Conservation (phyloP, 2,329 filamentous ascomycete genomes). For the Alternaria sp. region DNA sequence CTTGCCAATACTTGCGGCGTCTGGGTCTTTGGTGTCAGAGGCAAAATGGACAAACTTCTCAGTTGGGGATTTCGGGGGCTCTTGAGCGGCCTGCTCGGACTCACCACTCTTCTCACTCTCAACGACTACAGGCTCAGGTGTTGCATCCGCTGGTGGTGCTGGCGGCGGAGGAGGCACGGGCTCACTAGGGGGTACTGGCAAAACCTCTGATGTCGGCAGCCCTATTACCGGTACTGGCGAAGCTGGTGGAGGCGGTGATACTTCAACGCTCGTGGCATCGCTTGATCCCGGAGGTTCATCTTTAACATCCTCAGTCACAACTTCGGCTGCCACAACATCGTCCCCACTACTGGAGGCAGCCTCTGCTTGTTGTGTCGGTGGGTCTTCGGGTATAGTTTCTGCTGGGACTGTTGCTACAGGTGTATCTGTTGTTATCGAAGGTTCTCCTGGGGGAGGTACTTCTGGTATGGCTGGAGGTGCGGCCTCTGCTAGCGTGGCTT, state of each 20-base stretch:
- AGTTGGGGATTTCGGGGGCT: conserved; percentile 43
- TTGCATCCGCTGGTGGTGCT: conserved; percentile 17
- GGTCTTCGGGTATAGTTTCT: conserved; percentile 8
- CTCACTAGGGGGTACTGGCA: conserved; percentile 15
- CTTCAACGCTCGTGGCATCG: not conserved
- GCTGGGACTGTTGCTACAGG: conserved; percentile 14
- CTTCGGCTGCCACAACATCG: conserved; percentile 21
- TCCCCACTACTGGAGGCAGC: conserved; percentile 16
- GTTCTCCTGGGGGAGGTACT: conserved; percentile 5
- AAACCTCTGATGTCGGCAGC: conserved; percentile 20
- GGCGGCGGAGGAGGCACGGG: conserved; percentile 23
- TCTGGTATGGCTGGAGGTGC: conserved; percentile 17
- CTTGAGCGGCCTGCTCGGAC: conserved; percentile 48
- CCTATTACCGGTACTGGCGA: conserved; percentile 13
- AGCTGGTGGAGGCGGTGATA: conserved; percentile 15
- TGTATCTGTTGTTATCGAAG: conserved; percentile 11
- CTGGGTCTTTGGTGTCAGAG: conserved; percentile 51
- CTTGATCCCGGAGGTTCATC: conserved; percentile 34
- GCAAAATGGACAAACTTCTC: conserved; percentile 49
- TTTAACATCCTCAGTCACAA: conserved; percentile 34
- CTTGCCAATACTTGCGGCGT: conserved; percentile 35
- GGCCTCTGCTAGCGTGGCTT: not conserved
- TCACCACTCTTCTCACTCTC: conserved; percentile 49
- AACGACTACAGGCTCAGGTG: conserved; percentile 9
- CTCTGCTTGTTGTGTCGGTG: conserved; percentile 7